Conservation (phyloP, 78 protist genomes). For the Protostelium mycophagum region DNA sequence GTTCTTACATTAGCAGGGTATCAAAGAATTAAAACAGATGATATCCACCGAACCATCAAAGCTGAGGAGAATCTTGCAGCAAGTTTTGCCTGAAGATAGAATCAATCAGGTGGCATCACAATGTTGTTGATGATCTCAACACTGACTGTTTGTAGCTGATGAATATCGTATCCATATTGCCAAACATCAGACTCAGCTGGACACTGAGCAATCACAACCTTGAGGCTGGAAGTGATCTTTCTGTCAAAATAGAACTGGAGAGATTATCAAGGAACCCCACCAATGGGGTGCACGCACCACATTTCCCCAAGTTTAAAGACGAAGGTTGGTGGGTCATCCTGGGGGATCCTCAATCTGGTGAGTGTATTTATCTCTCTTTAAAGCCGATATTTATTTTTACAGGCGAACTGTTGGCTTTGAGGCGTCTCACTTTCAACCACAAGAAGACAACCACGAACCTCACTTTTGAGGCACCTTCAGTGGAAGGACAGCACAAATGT, state of each 20-base stretch:
- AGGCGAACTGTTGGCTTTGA: slow-evolving; percentile 42
- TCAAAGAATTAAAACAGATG: background rate
- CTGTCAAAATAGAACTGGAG: background rate
- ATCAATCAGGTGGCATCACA: background rate
- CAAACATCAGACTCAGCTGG: background rate
- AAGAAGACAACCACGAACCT: slow-evolving; percentile 45
- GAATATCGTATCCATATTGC: background rate
- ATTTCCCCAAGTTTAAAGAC: slow-evolving; percentile 15
- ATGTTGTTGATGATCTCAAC: background rate
- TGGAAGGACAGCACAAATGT: slow-evolving; percentile 55
- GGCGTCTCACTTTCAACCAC: slow-evolving; percentile 33
- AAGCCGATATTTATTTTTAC: too few relatives aligned
- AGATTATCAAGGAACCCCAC: background rate
- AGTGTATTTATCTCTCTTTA: too few relatives aligned
- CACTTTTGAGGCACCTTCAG: slow-evolving; percentile 77
- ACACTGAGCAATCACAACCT: background rate
- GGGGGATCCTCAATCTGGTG: slow-evolving; percentile 46
- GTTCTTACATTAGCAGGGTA: background rate
- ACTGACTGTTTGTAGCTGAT: background rate
- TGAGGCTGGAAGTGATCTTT: background rate
- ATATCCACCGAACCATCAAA: background rate
- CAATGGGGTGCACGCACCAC: slow-evolving; percentile 42
- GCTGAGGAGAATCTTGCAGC: slow-evolving; percentile 1
- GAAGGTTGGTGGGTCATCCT: slow-evolving; percentile 69
- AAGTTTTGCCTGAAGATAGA: slow-evolving; percentile 4